A percentile compares a stretch with the other conserved stretches of the same genome.
phyloP scores from a whole-genome alignment of 495 filamentous ascomycete genomes.

The Thozetella sp. region DNA sequence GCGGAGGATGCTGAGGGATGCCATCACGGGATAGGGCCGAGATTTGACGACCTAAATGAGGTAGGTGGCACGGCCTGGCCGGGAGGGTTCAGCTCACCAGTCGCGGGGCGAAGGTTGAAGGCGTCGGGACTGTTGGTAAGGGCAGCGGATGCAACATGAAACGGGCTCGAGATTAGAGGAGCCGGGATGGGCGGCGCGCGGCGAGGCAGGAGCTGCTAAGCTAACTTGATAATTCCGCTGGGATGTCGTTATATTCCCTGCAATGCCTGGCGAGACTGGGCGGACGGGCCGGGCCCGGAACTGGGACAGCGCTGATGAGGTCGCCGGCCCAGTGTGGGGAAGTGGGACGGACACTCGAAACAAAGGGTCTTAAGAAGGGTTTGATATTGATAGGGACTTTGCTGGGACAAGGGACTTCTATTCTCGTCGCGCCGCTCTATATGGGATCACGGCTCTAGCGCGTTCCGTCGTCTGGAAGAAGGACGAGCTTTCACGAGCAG shows the following conservation, averaged over 20 bases:
- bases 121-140: neutral
- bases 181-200: neutral
- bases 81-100: constrained; percentile 9
- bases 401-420: neutral
- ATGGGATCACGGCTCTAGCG: constrained; percentile 4
- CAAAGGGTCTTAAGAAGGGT: constrained; percentile 9
- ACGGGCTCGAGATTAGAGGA: neutral
- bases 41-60: constrained; percentile 16
- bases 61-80: constrained; percentile 2
- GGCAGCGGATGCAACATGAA: neutral
- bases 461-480: constrained; percentile 12
- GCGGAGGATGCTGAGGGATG: constrained; percentile 24
- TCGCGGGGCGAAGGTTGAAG: neutral
- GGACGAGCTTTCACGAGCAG: constrained; percentile 9
- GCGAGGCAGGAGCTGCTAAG: constrained; percentile 6
- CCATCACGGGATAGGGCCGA: constrained; percentile 48
- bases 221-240: constrained; percentile 3
- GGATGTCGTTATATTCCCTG: neutral
- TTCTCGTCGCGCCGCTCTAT: neutral
- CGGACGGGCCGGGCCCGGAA: constrained; percentile 3
- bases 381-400: constrained; percentile 15
- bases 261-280: neutral
- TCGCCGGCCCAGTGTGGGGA: constrained; percentile 7
- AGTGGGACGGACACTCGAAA: constrained; percentile 8
- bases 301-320: neutral